A percentile compares a stretch with the other conserved stretches of the same genome.
These are phyloP conservation scores for Triticum timopheevii DNA, from an alignment of 176 grass and related monocot species.

Conservation along the genomic window DNA sequence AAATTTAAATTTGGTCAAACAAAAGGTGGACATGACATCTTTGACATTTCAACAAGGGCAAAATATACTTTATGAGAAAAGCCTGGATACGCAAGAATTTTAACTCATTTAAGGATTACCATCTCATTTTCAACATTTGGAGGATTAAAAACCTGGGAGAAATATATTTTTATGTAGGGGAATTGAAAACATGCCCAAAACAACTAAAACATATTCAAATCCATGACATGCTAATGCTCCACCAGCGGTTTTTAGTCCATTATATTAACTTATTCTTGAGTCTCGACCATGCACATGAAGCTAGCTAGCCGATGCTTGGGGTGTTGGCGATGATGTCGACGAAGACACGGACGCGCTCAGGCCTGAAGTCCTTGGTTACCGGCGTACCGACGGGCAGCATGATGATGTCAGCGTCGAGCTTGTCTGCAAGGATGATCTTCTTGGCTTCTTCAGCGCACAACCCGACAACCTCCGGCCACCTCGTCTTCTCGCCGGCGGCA, in stretches of 20 bases:
- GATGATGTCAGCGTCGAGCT: background rate
- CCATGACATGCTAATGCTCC: background rate
- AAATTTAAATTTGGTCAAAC: no score
- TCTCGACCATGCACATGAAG: background rate
- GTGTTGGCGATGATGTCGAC: background rate
- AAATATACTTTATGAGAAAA: no score
- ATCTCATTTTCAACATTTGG: no score
- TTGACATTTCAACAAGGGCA: no score
- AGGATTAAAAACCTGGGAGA: no score
- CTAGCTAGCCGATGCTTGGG: background rate
- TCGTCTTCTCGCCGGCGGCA: background rate
- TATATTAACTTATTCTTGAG: background rate
- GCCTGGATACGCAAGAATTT: no score
- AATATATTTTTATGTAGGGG: accelerated
- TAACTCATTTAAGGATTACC: no score
- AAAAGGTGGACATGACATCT: no score
- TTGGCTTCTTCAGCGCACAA: background rate
- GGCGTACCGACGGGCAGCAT: background rate
- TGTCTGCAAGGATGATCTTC: background rate
- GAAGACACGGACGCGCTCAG: background rate
- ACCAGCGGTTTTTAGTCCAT: background rate
- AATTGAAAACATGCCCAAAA: no score
- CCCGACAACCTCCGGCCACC: background rate
- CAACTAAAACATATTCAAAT: no score
- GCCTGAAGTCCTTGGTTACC: background rate